Conservation (phyloP, 1,284 basidiomycete species). For the Polyporus tsugae region DNA sequence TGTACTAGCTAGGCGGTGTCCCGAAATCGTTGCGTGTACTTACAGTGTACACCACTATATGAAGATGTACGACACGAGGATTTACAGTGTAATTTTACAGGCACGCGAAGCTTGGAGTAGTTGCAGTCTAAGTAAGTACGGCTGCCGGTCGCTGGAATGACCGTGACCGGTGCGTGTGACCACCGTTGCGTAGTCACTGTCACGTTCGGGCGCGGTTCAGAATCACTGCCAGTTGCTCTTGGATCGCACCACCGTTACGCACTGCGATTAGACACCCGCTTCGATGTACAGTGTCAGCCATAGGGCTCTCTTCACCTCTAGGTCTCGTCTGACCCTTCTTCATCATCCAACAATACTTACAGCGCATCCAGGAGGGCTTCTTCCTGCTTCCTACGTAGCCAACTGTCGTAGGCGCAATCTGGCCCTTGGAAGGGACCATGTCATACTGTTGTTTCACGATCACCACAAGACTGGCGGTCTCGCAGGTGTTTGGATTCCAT, state of each 20-base stretch:
- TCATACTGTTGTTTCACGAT: background rate
- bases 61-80: too few species aligned
- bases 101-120: too few species aligned
- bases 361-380: background rate
- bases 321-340: background rate
- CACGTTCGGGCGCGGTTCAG: too few species aligned
- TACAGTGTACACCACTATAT: too few species aligned
- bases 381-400: background rate
- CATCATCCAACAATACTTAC: background rate
- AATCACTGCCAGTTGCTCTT: background rate
- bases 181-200: too few species aligned
- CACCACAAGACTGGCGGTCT: background rate
- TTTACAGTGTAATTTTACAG: too few species aligned
- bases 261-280: background rate
- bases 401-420: background rate
- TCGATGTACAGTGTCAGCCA: background rate
- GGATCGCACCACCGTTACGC: background rate
- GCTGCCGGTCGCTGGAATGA: too few species aligned
- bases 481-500: background rate
- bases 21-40: too few species aligned
- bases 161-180: too few species aligned
- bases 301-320: background rate
- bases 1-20: too few species aligned
- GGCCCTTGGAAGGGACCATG: background rate
- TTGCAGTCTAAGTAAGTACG: too few species aligned